A percentile compares a stretch with the other conserved stretches of the same genome.
phyloP scores from a whole-genome alignment of 176 grass and related monocot genomes.

The Oryza glaberrima region DNA sequence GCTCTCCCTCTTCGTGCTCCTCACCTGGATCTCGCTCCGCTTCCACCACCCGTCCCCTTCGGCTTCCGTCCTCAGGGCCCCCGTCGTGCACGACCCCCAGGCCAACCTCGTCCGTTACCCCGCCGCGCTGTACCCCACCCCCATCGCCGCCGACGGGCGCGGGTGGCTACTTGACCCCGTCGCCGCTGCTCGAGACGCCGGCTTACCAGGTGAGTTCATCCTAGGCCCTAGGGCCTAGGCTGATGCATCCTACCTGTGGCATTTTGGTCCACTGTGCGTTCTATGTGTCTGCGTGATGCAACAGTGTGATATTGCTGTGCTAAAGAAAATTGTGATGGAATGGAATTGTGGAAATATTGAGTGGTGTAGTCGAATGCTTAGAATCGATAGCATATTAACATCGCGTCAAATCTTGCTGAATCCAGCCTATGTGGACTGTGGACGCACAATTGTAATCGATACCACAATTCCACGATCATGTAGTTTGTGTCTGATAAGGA shows the following conservation, averaged over 20 bases:
- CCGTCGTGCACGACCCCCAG: slow-evolving; percentile 45
- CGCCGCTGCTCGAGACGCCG: slow-evolving; percentile 54
- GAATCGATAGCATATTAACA: background rate
- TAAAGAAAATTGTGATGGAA: background rate
- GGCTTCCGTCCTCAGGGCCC: background rate
- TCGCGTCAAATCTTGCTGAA: background rate
- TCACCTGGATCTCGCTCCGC: slow-evolving; percentile 82
- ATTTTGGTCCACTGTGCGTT: background rate
- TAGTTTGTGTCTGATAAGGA: background rate
- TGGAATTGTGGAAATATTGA: background rate
- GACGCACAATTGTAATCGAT: background rate
- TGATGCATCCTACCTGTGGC: background rate
- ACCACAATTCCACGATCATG: background rate
- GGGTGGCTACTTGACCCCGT: slow-evolving; percentile 78
- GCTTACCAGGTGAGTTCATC: slow-evolving; percentile 49
- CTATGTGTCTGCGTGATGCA: background rate
- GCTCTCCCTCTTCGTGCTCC: slow-evolving; percentile 69
- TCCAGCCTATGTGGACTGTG: background rate
- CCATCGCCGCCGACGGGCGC: slow-evolving; percentile 59
- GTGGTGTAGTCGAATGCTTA: background rate
- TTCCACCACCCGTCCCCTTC: slow-evolving; percentile 55
- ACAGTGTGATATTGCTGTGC: background rate
- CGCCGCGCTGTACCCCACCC: slow-evolving; percentile 59
- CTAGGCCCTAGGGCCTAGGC: background rate
- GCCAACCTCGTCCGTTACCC: slow-evolving; percentile 69